Evolutionary conservation across 228 moss, liverwort and hornwort genomes (phyloP).

Genomic region (Sphagnum fallax): DNA sequence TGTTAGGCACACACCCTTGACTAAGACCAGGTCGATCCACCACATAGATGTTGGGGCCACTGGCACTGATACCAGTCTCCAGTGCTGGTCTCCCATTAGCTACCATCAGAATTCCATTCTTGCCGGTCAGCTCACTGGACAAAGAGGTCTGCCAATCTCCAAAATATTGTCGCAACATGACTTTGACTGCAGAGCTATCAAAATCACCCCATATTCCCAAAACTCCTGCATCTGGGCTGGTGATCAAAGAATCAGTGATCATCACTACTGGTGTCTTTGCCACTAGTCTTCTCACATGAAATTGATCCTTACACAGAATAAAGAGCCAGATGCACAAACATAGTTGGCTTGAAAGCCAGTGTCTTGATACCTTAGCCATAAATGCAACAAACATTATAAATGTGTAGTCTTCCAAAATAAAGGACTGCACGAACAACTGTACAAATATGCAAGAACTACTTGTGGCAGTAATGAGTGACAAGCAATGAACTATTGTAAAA

Average conservation of each 20-base stretch:
- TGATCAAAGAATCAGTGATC: background rate
- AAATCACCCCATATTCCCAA: conserved; percentile 38
- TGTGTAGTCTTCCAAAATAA: too few relatives aligned
- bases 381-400: too few relatives aligned
- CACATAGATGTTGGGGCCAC: conserved; percentile 15
- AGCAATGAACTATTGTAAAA: too few relatives aligned
- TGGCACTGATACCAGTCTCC: conserved; percentile 16
- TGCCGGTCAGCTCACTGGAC: background rate
- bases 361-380: too few relatives aligned
- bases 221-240: conserved; percentile 22
- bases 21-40: conserved; percentile 27
- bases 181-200: conserved; percentile 12
- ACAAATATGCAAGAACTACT: too few relatives aligned
- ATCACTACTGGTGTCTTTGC: background rate
- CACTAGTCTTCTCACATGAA: too few relatives aligned
- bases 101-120: background rate
- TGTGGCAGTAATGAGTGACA: too few relatives aligned
- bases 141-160: conserved; percentile 6
- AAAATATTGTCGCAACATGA: conserved; percentile 12
- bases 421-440: too few relatives aligned
- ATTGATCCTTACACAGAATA: too few relatives aligned
- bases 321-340: background rate
- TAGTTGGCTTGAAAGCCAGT: background rate
- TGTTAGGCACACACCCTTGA: conserved; percentile 16
- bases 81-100: background rate